Base-by-base conservation (phyloP, 495 filamentous ascomycete genomes). In the Annulohypoxylon moriforme region DNA sequence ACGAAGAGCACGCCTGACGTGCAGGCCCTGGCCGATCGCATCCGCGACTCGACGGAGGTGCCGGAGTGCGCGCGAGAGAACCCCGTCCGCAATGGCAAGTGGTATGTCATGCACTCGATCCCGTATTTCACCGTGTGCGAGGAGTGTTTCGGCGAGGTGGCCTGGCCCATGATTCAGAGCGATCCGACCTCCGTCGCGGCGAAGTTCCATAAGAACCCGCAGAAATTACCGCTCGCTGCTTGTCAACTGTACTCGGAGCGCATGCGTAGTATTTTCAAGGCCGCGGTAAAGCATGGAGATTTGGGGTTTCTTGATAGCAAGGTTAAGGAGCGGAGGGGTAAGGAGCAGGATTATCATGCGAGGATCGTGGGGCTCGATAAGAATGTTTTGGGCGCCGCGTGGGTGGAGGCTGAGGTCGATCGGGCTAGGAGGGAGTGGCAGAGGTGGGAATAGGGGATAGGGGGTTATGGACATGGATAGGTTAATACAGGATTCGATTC, bases 231-330 rank as follows among this genome's bases (percentile, higher is more conserved):
- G 3, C 80, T 87, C 36, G 88, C 85, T 0, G 85, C 84, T 18
- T 96, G 93, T 72, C 90, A 93, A 78, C 80, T 94, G 6, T 94
- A 92, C 68, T 91, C 89, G n/a, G 79, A 84, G 9, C 86, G 89
- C n/a, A 94, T 94, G 89, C 84, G 92, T 42, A 79, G 83, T 0
- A 82, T 89, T 8, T 93, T 93, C 75, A 72, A 77, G 16, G 82
- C 86, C 18, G 89, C 90, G 2, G 85, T 90, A 53, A 69, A 81
- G 61, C 83, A 84, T 16, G 82, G 87, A 47, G 91, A 94, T 71
- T 79, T 88, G 38, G 72, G 76, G 7, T 84, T 81, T 60, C 75
- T 92, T 55, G 84, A 88, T 65, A 68, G 73, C 47, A 82, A 84
- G 64, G 79, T 88, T 40, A 74, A 75, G 20, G 83, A 86, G 60